Base-by-base conservation (phyloP, 2,329 filamentous ascomycete species). In the Aspergillus brasiliensis region DNA sequence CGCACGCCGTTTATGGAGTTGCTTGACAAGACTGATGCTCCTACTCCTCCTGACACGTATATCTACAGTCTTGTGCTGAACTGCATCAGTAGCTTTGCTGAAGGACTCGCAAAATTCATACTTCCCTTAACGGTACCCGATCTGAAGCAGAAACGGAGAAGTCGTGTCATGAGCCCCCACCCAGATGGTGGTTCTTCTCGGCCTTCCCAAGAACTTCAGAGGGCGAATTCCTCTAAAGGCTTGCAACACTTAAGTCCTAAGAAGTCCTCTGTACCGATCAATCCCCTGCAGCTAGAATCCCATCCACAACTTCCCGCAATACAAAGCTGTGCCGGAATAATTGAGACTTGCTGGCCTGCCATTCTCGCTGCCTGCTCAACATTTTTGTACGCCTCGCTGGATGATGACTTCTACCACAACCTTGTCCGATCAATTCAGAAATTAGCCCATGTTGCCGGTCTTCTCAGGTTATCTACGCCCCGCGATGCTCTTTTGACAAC, bases 401-500 rank as follows among this genome's bases (percentile, higher is more conserved):
- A 99, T 72, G 90, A 91, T 1, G 92, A 97, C 56, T 97, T 95
- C 68, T 99, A 98, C 69, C 93, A 97, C 66, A 87, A 89, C 8
- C 81, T 99, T 1, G 94, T 99, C 23, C 86, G 95, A 65, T 91
- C 94, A 0, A 96, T 98, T 67, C 95, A 99, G 70, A 92, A 96
- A 65, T 91, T 99, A 69, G 91, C 95, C 0, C 96, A 99, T 73
- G 94, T 98, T 2, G 92, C 95, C 40, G 96, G 95, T 5, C 81
- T 99, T 49, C 78, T 99, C 8, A 88, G 93, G 63, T 84, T 98
- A 8, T 81, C 84, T 11, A 97, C 94, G 0, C 93, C 95, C 0
- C 84, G 95, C 65, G 95, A 99, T 81, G 95, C 95, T 0, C 96
- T 99, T 69, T 81, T 99, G 34, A 98, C 95, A 0, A 97, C 94